Evolutionary conservation across 208 protist genomes (phyloP), one percentile per base, ranked within the genome.

Genomic region (Leishmania gerbilli): DNA sequence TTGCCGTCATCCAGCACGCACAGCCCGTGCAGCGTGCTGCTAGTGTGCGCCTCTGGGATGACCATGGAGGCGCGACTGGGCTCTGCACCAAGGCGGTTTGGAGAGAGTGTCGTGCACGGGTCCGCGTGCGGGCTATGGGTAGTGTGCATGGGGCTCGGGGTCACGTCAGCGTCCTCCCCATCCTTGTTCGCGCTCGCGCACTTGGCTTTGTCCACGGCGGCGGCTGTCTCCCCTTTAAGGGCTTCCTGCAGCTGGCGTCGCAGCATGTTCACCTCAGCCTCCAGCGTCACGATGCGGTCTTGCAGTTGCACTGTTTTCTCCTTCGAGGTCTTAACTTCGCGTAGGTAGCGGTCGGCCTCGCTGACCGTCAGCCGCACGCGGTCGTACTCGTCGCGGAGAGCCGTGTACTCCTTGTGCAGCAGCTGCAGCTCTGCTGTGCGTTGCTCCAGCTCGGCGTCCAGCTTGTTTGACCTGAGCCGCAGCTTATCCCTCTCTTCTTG

Each of bases 361-460:
- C 34, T 62, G 21, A 79, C 79, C 24, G 82, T 89, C 21, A 84
- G 79, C 53, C 88, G 89, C 31, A 94, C 75, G 1, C 80, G 65
- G 27, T 90, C 83, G 77, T 90, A 89, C 80, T 93, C 92, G 42
- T 95, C 87, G 6, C 88, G 84, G 37, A 92, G 90, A 19, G 89
- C 86, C 1, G 86, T 85, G 80, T 94, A 94, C 74, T 93, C 90
- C 80, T 91, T 93, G 55, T 86, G 88, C 31, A 95, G 55, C 74
- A 92, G 83, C 47, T 81, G 82, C 65, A 94, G 76, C 71, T 93
- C 89, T n/a, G 81, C 82, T 55, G 88, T 90, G 75, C 80, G 85
- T 69, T 92, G 80, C 67, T 71, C 78, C 37, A 90, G 80, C n/a
- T 85, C 81, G 6, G 87, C 85, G 24, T 79, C 84, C 56, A 86